Evolutionary conservation across 2,329 filamentous ascomycete species (phyloP).

Genomic region (Pseudopyrenochaeta lycopersici): DNA sequence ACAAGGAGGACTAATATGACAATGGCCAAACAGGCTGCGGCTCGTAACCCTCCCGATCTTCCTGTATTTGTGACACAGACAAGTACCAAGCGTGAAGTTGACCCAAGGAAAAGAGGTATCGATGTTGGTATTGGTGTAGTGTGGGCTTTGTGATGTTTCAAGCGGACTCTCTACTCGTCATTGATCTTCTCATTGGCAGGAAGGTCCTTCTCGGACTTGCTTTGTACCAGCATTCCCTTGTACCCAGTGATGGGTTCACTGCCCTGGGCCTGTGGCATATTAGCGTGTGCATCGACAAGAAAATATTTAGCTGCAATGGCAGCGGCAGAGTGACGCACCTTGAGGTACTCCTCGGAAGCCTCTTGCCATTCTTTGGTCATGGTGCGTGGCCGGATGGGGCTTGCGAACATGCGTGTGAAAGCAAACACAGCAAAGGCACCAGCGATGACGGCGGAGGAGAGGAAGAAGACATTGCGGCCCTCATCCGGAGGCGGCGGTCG

Average conservation of each 20-base stretch:
- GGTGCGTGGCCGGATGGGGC: slow-evolving; percentile 73
- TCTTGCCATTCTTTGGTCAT: slow-evolving; percentile 99
- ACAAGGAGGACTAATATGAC: slow-evolving; percentile 51
- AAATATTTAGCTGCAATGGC: background rate
- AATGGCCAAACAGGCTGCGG: slow-evolving; percentile 36
- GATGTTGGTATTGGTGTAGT: slow-evolving; percentile 43
- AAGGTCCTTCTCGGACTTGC: slow-evolving; percentile 45
- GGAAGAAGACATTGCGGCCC: slow-evolving; percentile 78
- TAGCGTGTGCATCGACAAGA: slow-evolving; percentile 14
- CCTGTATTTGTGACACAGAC: slow-evolving; percentile 44
- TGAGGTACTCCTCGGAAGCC: slow-evolving; percentile 91
- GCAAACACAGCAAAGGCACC: slow-evolving; percentile 77
- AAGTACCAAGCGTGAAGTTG: slow-evolving; percentile 47
- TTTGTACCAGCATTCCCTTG: slow-evolving; percentile 52
- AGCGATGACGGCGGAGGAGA: slow-evolving; percentile 73
- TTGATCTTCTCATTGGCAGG: slow-evolving; percentile 36
- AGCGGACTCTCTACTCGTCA: slow-evolving; percentile 40
- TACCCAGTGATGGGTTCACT: slow-evolving; percentile 50
- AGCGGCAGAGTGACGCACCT: slow-evolving; percentile 66
- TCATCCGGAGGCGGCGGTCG: slow-evolving; percentile 84
- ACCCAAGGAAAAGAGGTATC: slow-evolving; percentile 47
- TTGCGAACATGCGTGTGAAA: slow-evolving; percentile 73
- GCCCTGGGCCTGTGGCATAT: slow-evolving; percentile 44
- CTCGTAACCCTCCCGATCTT: slow-evolving; percentile 35
- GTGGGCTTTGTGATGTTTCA: slow-evolving; percentile 31